phyloP scores from a whole-genome alignment of 1,284 basidiomycete genomes.

The Ustilago shanxiensis region DNA sequence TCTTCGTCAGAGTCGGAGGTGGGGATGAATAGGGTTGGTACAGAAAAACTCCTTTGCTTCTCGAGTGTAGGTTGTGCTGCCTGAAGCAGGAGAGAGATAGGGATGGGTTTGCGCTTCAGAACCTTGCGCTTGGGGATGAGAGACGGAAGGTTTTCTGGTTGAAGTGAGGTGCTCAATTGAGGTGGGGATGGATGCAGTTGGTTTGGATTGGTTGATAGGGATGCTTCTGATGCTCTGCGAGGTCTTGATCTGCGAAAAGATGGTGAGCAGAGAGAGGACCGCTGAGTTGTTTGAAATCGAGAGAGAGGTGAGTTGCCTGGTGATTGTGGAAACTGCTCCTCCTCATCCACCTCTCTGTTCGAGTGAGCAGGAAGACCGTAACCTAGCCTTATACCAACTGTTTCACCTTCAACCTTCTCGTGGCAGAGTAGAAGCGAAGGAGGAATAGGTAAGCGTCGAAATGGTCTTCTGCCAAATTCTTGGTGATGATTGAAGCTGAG shows the following conservation, averaged over 20 bases:
- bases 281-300: neutral
- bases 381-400: slow-evolving; percentile 6
- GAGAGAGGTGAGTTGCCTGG: slow-evolving; percentile 19
- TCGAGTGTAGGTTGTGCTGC: neutral
- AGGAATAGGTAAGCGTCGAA: slow-evolving; percentile 17
- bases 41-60: slow-evolving; percentile 8
- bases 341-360: neutral
- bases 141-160: neutral
- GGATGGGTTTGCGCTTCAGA: slow-evolving; percentile 30
- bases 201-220: neutral
- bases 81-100: slow-evolving; percentile 12
- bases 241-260: neutral
- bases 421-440: neutral
- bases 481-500: neutral
- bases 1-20: neutral
- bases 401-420: neutral
- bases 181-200: slow-evolving; percentile 17
- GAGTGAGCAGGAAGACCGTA: neutral
- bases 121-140: slow-evolving; percentile 1
- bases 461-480: slow-evolving; percentile 3
- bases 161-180: neutral
- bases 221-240: slow-evolving; percentile 5
- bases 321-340: slow-evolving; percentile 13
- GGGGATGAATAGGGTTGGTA: slow-evolving; percentile 10
- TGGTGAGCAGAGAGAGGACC: neutral